phyloP scores from a whole-genome alignment of 495 filamentous ascomycete species.

The Elasticomyces elasticus region DNA sequence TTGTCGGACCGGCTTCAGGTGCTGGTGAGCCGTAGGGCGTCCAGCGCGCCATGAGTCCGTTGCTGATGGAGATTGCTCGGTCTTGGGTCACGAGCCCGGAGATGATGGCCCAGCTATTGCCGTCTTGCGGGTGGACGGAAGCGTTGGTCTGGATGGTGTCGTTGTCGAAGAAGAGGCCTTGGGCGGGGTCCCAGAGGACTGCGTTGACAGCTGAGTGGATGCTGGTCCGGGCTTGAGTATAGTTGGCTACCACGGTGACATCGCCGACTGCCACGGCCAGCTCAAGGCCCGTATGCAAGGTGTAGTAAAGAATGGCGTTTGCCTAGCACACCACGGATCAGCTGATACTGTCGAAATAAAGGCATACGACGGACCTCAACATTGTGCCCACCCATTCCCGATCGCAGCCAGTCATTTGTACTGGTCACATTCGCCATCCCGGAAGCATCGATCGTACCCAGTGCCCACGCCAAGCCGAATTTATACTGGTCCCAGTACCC shows the following conservation, averaged over 20 bases:
- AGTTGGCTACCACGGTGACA: background rate
- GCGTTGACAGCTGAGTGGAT: conserved; percentile 8
- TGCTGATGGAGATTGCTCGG: conserved; percentile 6
- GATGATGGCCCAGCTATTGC: conserved; percentile 15
- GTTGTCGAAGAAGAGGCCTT: conserved; percentile 14
- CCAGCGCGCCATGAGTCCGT: conserved; percentile 10
- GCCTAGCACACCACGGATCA: too few relatives aligned
- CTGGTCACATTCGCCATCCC: conserved; percentile 11
- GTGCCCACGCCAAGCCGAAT: conserved; percentile 1
- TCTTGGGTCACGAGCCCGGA: conserved; percentile 4
- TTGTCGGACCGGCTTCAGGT: conserved; percentile 15
- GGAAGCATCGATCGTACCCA: conserved; percentile 8
- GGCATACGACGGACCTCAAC: too few relatives aligned
- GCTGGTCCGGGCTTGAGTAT: conserved; percentile 8
- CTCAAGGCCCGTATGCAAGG: conserved; percentile 1
- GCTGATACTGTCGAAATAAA: too few relatives aligned
- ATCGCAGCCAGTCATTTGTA: conserved; percentile 12
- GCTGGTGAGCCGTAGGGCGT: conserved; percentile 13
- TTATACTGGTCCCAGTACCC: conserved; percentile 7
- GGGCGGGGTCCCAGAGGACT: conserved; percentile 6
- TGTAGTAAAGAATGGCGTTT: conserved; percentile 15
- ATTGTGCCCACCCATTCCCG: conserved; percentile 15
- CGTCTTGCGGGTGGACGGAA: conserved; percentile 18
- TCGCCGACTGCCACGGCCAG: conserved; percentile 7
- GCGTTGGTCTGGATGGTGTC: too few relatives aligned